phyloP scores from a whole-genome alignment of 2,329 filamentous ascomycete genomes.

The Trichoderma sp. region DNA sequence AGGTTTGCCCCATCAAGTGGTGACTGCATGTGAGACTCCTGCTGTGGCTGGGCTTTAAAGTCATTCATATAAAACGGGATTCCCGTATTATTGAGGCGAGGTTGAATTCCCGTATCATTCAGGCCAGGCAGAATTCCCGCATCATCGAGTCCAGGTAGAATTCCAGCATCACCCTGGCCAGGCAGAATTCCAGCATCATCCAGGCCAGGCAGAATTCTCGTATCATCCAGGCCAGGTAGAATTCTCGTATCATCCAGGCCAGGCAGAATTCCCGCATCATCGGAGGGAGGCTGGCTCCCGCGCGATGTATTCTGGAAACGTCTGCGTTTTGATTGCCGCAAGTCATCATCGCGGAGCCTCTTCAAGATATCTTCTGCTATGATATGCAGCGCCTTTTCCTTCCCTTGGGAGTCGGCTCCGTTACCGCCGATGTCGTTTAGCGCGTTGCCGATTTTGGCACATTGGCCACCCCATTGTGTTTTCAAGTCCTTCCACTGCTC shows the following conservation, averaged over 20 bases:
- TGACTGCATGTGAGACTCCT: neutral
- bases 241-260: no score
- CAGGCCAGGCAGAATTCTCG: no score
- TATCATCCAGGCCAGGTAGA: no score
- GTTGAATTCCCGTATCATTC: neutral
- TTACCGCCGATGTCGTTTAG: slow-evolving; percentile 52
- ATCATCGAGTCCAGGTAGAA: no score
- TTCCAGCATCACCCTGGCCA: no score
- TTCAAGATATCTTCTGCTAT: slow-evolving; percentile 76
- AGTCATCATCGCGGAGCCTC: slow-evolving; percentile 64
- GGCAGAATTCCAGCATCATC: neutral
- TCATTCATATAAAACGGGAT: neutral
- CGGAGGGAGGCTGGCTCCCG: neutral
- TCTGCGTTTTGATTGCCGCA: slow-evolving; percentile 39
- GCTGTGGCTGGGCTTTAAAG: neutral
- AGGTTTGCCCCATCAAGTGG: slow-evolving; percentile 19
- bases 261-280: neutral
- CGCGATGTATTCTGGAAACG: neutral
- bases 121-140: no score
- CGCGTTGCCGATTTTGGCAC: slow-evolving; percentile 41
- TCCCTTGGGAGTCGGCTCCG: slow-evolving; percentile 54
- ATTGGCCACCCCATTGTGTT: slow-evolving; percentile 57
- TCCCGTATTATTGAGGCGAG: neutral
- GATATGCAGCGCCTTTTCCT: slow-evolving; percentile 64
- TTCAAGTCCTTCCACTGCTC: slow-evolving; percentile 71